A percentile compares a stretch with the other conserved stretches of the same genome.
phyloP scores from a whole-genome alignment of 768 basidiomycete species.

The Pleurotus eryngii region DNA sequence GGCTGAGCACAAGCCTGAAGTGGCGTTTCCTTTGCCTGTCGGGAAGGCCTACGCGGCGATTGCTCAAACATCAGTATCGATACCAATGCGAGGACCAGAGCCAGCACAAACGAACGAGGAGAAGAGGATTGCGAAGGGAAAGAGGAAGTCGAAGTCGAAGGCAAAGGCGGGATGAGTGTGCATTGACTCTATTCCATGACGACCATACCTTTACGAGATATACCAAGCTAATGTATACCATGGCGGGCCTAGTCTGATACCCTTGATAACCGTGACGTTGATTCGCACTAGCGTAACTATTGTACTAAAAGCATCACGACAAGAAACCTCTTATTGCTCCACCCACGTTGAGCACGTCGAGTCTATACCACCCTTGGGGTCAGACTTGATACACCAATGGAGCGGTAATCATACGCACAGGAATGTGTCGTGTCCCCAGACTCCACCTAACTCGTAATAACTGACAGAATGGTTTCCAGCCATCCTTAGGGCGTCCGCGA shows the following conservation, averaged over 20 bases:
- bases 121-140: not conserved
- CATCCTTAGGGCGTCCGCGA: slow-evolving; percentile 88
- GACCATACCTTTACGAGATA: too few relatives aligned
- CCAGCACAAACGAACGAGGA: not conserved
- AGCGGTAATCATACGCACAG: slow-evolving; percentile 50
- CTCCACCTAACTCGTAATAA: slow-evolving; percentile 96
- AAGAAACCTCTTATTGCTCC: slow-evolving; percentile 90
- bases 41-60: not conserved
- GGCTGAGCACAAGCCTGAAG: slow-evolving; percentile 14
- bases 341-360: slow-evolving; percentile 88
- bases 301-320: slow-evolving; percentile 31
- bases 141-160: not conserved
- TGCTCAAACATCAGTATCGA: not conserved
- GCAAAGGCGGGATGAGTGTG: too few relatives aligned
- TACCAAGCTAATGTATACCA: not conserved
- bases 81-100: not conserved
- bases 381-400: not conserved
- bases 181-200: too few relatives aligned
- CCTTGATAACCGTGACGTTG: too few relatives aligned
- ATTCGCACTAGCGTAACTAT: not conserved
- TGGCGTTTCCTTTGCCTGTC: slow-evolving; percentile 20
- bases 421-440: slow-evolving; percentile 99
- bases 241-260: not conserved
- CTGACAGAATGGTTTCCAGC: slow-evolving; percentile 86
- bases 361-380: slow-evolving; percentile 31